Percentiles rank a stretch among this genome's conserved stretches.
Conservation (phyloP, 2,329 filamentous ascomycete species). For the Colletotrichum sp. region DNA sequence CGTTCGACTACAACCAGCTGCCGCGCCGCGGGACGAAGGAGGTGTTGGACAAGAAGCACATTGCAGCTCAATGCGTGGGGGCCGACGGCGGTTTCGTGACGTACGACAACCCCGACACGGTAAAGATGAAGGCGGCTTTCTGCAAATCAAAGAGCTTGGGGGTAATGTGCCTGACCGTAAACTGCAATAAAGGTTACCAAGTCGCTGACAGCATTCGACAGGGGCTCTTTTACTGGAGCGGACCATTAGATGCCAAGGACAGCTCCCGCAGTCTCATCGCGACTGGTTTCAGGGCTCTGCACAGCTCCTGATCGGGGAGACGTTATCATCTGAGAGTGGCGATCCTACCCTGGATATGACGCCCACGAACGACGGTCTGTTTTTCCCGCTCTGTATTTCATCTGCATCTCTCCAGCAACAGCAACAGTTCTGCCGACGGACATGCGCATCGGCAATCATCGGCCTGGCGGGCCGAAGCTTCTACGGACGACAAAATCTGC, state of each 20-base stretch:
- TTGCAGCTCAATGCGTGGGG: conserved; percentile 75
- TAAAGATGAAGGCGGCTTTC: conserved; percentile 76
- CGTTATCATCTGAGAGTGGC: neutral
- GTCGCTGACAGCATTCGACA: conserved; percentile 30
- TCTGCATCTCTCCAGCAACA: neutral
- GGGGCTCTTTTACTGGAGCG: conserved; percentile 85
- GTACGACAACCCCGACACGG: conserved; percentile 80
- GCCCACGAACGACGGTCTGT: neutral
- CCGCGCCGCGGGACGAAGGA: conserved; percentile 68
- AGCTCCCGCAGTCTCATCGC: conserved; percentile 62
- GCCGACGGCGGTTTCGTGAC: conserved; percentile 79
- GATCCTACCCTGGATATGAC: neutral
- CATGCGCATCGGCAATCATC: conserved; percentile 2
- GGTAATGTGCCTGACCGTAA: conserved; percentile 42
- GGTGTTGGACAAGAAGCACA: conserved; percentile 67
- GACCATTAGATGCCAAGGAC: conserved; percentile 70
- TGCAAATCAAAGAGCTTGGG: conserved; percentile 74
- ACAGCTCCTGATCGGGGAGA: conserved; percentile 42
- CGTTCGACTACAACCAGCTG: conserved; percentile 76
- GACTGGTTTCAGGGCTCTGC: conserved; percentile 63
- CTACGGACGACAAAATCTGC: neutral
- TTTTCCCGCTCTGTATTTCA: neutral
- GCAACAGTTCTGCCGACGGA: neutral
- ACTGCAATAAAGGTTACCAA: neutral
- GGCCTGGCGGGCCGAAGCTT: conserved; percentile 8